These are phyloP conservation scores for Xanthoparmelia taractica DNA, from an alignment of 495 filamentous ascomycete species.

Conservation along the genomic window DNA sequence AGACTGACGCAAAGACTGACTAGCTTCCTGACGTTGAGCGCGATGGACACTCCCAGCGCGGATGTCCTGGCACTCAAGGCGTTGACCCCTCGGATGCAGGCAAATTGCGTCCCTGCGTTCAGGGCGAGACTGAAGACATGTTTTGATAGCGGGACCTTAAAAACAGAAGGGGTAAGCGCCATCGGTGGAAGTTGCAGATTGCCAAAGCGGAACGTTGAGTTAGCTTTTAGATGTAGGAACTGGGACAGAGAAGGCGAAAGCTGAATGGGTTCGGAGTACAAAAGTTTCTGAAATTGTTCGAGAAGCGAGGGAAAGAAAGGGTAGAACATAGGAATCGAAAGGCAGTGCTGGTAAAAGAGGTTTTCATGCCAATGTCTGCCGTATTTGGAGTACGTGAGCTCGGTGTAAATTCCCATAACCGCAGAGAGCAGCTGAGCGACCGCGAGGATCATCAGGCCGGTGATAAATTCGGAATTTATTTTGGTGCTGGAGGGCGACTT, in stretches of 20 bases:
- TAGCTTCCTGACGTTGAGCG: slow-evolving; percentile 92
- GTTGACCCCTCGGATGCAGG: slow-evolving; percentile 92
- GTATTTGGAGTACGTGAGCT: slow-evolving; percentile 76
- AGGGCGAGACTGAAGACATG: slow-evolving; percentile 63
- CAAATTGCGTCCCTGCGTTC: slow-evolving; percentile 87
- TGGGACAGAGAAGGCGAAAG: slow-evolving; percentile 39
- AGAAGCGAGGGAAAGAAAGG: slow-evolving; percentile 39
- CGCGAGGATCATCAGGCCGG: slow-evolving; percentile 75
- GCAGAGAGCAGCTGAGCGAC: slow-evolving; percentile 85
- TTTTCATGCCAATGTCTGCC: slow-evolving; percentile 93
- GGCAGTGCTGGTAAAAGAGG: slow-evolving; percentile 82
- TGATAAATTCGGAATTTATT: slow-evolving; percentile 44
- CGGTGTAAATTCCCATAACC: slow-evolving; percentile 90
- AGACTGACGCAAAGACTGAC: slow-evolving; percentile 84
- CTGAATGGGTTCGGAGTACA: slow-evolving; percentile 23
- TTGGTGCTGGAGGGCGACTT: slow-evolving; percentile 11
- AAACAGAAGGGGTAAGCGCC: slow-evolving; percentile 42
- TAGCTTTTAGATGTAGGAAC: not conserved
- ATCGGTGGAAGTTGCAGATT: slow-evolving; percentile 23
- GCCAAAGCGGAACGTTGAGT: not conserved
- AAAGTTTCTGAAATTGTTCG: slow-evolving; percentile 23
- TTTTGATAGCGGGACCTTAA: slow-evolving; percentile 49
- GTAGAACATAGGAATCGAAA: slow-evolving; percentile 64
- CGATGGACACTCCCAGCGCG: slow-evolving; percentile 89
- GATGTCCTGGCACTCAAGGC: slow-evolving; percentile 76